These are phyloP conservation scores for Parastagonospora nodorum DNA, from an alignment of 2,329 filamentous ascomycete genomes.

Conservation along the genomic window DNA sequence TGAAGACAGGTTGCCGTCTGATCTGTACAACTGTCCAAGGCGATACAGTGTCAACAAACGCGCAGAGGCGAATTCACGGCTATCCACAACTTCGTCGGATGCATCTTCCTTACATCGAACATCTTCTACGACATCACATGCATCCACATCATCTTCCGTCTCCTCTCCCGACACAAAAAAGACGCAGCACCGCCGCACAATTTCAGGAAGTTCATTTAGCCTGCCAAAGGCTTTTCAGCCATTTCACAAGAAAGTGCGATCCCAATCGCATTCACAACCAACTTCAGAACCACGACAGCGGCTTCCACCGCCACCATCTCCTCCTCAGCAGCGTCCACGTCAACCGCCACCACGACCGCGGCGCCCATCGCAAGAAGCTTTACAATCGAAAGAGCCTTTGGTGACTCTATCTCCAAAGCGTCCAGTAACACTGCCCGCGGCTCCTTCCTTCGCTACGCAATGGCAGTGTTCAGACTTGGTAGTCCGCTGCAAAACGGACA, in stretches of 20 bases:
- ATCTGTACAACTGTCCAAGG: not conserved
- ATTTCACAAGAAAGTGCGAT: conserved; percentile 16
- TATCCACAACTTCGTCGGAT: conserved; percentile 15
- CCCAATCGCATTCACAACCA: conserved; percentile 3
- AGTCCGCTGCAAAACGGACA: conserved; percentile 31
- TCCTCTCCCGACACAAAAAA: conserved; percentile 6
- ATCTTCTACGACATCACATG: conserved; percentile 15
- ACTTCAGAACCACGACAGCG: not conserved
- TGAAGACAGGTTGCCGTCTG: not conserved
- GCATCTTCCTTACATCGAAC: conserved; percentile 14
- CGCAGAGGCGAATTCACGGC: conserved; percentile 4
- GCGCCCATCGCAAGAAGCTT: not conserved
- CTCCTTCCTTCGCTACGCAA: conserved; percentile 7
- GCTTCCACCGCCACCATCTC: conserved; percentile 2
- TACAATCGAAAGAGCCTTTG: not conserved
- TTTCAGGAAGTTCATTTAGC: conserved; percentile 14
- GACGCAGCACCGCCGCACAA: conserved; percentile 16
- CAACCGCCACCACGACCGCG: conserved; percentile 2
- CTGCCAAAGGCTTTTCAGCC: conserved; percentile 13
- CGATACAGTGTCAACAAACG: conserved; percentile 3
- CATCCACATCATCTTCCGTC: conserved; percentile 19
- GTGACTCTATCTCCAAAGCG: not conserved
- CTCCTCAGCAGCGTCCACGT: conserved; percentile 3
- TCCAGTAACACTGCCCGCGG: conserved; percentile 1
- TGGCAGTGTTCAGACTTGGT: conserved; percentile 34